These are phyloP conservation scores for Scorias spongiosa DNA, from an alignment of 2,329 filamentous ascomycete species.

Conservation along the genomic window DNA sequence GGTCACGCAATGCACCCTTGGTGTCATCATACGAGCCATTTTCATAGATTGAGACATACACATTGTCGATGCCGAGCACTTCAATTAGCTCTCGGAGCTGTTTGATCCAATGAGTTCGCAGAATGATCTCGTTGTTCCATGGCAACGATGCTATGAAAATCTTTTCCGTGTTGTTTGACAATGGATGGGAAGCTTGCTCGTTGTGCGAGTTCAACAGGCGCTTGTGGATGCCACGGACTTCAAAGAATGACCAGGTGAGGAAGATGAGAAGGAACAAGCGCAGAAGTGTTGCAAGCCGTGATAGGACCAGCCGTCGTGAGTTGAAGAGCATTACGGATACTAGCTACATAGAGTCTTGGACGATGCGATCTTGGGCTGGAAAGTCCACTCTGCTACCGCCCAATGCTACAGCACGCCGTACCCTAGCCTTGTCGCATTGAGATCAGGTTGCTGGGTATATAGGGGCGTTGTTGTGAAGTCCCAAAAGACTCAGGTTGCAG, in stretches of 20 bases:
- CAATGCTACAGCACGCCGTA: too few relatives aligned
- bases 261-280: neutral
- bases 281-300: neutral
- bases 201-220: neutral
- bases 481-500: too few relatives aligned
- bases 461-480: too few relatives aligned
- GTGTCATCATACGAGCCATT: constrained; percentile 56
- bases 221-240: neutral
- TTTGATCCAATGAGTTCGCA: constrained; percentile 47
- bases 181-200: neutral
- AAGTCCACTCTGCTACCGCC: too few relatives aligned
- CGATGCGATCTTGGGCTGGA: too few relatives aligned
- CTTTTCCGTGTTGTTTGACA: constrained; percentile 6
- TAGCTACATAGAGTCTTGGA: too few relatives aligned
- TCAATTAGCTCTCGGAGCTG: constrained; percentile 43
- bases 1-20: constrained; percentile 42
- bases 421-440: too few relatives aligned
- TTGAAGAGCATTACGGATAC: neutral
- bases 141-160: constrained; percentile 57
- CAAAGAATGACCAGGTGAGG: neutral
- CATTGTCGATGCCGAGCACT: constrained; percentile 45
- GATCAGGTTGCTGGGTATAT: too few relatives aligned
- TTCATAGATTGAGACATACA: constrained; percentile 54
- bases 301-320: neutral
- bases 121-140: constrained; percentile 48